Evolutionary conservation across 2,329 filamentous ascomycete genomes (phyloP), one percentile per base, ranked within the genome.

Genomic region (Hawksworthiomyces lignivorus): DNA sequence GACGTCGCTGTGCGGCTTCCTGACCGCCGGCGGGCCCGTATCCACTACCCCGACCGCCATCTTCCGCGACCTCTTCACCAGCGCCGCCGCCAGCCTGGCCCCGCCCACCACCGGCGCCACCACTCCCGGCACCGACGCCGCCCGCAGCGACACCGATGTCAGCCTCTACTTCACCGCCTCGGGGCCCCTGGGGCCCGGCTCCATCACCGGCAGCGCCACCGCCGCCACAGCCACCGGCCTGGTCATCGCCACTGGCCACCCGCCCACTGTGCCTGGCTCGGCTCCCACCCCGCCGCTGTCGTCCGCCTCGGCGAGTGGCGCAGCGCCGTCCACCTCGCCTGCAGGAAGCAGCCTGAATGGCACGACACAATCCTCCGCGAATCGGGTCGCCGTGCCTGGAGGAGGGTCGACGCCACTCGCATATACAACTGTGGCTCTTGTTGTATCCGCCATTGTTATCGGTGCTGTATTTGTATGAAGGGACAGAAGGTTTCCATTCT

Each of bases 201-300:
- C 51, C 14, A 66, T 70, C 43, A 69, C 64, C 22, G 65, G 66
- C 11, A 58, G 54, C 30, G 63, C 62, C 8, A 56, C 60, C 17
- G 53, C 51, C 10, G 63, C 63, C 10, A 63, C 60, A 6, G 55
- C 53, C 28, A 59, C 54, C 15, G 50, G 43, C 8, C 39, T 49
- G 3, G 29, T 35, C 15, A 30, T 47, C 7, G 47, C 44, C 11
- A 49, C 47, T 4, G 47, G 44, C 11, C 36, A 32, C 18, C 47
- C 41, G 9, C 31, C 19, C 14, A 19, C 27, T 7, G 28, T 28
- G 34, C 2, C 24, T 5, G 15, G 14, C 14, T 20, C 27, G 4
- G 15, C 31, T 7, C 12, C 19, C 4, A 24, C 41, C n/a, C n/a
- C n/a, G 7, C 17, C 24, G 7, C 15, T 11, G 19, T 14, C 35